phyloP scores from a whole-genome alignment of 2,329 filamentous ascomycete species.

The Stemphylium lycopersici region DNA sequence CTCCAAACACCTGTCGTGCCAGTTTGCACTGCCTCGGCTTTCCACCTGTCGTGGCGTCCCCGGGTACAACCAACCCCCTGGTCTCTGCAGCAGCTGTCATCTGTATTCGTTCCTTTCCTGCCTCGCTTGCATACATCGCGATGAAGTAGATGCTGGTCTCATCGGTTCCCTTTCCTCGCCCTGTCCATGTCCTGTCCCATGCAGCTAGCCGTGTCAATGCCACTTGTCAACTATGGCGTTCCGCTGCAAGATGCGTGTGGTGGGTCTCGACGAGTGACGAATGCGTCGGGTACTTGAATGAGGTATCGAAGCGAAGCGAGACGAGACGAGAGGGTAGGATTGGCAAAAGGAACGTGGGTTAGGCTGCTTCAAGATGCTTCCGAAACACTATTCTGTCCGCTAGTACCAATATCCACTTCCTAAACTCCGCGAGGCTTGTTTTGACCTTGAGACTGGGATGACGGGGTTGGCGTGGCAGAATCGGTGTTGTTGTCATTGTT shows the following conservation, averaged over 20 bases:
- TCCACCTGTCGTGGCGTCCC: neutral
- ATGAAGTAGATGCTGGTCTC: conserved; percentile 1
- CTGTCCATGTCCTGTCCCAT: conserved; percentile 10
- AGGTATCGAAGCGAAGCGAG: neutral
- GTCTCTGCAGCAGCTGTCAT: conserved; percentile 24
- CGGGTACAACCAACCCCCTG: neutral
- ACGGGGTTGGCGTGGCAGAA: conserved; percentile 35
- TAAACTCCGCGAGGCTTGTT: conserved; percentile 35
- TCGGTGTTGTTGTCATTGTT: conserved; percentile 17
- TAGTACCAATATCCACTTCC: conserved; percentile 8
- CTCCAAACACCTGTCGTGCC: neutral
- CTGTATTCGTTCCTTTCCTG: conserved; percentile 14
- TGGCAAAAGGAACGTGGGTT: conserved; percentile 15
- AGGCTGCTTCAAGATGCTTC: conserved; percentile 32
- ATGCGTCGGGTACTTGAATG: conserved; percentile 15
- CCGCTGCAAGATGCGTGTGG: conserved; percentile 7
- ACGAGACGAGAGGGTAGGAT: conserved; percentile 10
- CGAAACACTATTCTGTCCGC: conserved; percentile 30
- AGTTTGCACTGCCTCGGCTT: neutral
- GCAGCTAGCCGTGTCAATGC: conserved; percentile 22
- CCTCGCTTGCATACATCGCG: neutral
- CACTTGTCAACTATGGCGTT: conserved; percentile 35
- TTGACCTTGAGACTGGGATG: conserved; percentile 30
- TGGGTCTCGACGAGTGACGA: neutral
- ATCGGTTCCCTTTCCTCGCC: conserved; percentile 5